These are phyloP conservation scores for Daldinia caldariorum DNA, from an alignment of 495 filamentous ascomycete species.

Conservation along the genomic window DNA sequence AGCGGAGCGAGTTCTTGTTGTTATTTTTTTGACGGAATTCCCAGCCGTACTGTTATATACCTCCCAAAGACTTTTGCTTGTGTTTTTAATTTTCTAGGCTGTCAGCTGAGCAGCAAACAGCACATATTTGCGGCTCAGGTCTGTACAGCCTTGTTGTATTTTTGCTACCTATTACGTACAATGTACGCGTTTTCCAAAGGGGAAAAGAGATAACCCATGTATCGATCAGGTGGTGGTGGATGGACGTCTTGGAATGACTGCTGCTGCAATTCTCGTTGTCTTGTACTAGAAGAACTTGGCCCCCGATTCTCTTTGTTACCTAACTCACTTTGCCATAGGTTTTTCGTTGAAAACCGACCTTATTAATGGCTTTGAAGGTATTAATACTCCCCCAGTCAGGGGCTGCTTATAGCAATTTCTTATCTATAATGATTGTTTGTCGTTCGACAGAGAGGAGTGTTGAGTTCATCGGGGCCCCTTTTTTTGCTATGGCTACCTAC, in stretches of 20 bases:
- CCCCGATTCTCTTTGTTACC: background rate
- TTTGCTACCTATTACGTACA: constrained; percentile 13
- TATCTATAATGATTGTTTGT: too few relatives aligned
- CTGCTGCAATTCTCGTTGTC: background rate
- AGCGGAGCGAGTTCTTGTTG: constrained; percentile 20
- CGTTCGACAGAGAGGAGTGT: too few relatives aligned
- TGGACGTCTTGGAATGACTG: constrained; percentile 3
- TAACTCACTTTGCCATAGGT: background rate
- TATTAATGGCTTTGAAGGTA: background rate
- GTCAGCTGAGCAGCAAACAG: background rate
- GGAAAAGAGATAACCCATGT: constrained; percentile 7
- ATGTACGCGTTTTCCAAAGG: constrained; percentile 3
- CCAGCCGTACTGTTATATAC: constrained; percentile 15
- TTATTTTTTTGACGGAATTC: constrained; percentile 7
- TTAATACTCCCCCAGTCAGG: too few relatives aligned
- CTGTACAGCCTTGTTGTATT: constrained; percentile 21
- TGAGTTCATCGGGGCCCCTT: too few relatives aligned
- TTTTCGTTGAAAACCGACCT: background rate
- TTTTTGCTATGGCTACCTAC: too few relatives aligned
- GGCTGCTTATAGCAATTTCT: too few relatives aligned
- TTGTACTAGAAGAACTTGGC: background rate
- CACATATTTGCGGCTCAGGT: background rate
- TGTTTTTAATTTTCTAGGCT: constrained; percentile 16
- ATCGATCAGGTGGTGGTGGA: constrained; percentile 10
- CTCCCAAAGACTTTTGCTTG: constrained; percentile 7